A percentile compares a stretch with the other conserved stretches of the same genome.
Evolutionary conservation across 306 rosid genomes (phyloP).

Genomic region (Dryas octopetala): DNA sequence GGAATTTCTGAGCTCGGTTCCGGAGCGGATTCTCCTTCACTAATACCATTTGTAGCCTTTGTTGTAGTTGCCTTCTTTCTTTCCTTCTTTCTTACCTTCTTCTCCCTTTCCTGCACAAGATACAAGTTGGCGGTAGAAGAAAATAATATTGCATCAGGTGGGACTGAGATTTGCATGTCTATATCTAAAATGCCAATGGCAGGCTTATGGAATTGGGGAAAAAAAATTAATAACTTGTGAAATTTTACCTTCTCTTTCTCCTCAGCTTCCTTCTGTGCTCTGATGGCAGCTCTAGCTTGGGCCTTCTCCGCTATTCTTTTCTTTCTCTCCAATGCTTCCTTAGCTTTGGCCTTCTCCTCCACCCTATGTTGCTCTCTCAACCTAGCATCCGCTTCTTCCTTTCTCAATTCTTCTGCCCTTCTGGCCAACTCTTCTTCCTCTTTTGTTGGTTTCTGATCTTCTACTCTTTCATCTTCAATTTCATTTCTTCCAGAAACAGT

Average conservation of each 20-base stretch:
- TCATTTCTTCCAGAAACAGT: constrained; percentile 43
- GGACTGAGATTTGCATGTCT: neutral
- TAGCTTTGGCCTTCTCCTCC: constrained; percentile 79
- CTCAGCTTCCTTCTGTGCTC: constrained; percentile 83
- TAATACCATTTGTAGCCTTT: constrained; percentile 32
- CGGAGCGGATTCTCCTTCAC: constrained; percentile 44
- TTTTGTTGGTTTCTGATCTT: constrained; percentile 48
- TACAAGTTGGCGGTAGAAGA: neutral
- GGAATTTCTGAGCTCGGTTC: constrained; percentile 40
- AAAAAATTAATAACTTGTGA: neutral
- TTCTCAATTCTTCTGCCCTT: constrained; percentile 65
- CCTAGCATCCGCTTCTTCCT: constrained; percentile 61
- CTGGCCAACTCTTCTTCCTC: constrained; percentile 68
- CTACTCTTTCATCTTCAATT: constrained; percentile 41
- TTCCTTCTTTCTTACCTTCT: constrained; percentile 68
- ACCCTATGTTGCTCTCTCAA: constrained; percentile 66
- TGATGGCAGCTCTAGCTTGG: constrained; percentile 65
- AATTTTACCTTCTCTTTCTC: constrained; percentile 75
- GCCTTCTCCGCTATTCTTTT: constrained; percentile 68
- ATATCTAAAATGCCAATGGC: neutral
- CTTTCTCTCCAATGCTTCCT: constrained; percentile 76
- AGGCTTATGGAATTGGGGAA: neutral
- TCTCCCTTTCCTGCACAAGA: constrained; percentile 67
- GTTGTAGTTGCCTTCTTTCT: constrained; percentile 47
- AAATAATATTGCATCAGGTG: neutral